A percentile compares a stretch with the other conserved stretches of the same genome.
These are phyloP conservation scores for Holtermanniella nyarrowii DNA, from an alignment of 768 basidiomycete genomes.

Conservation along the genomic window DNA sequence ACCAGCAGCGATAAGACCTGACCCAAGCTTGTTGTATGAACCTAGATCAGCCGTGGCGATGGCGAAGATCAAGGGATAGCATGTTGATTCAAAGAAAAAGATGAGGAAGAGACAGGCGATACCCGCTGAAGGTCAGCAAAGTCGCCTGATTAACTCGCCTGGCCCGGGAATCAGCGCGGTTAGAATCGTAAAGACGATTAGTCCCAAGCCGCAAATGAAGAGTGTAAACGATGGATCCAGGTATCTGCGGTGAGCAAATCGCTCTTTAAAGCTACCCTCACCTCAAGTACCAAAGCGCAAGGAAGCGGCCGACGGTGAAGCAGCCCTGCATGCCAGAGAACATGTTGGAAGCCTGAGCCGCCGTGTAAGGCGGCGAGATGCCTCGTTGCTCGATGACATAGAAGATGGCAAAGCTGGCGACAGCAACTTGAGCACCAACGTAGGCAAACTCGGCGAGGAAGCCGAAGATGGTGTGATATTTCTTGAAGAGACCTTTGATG, in stretches of 20 bases:
- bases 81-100: constrained; percentile 34
- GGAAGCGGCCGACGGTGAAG: constrained; percentile 28
- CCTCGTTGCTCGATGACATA: constrained; percentile 18
- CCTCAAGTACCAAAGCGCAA: constrained; percentile 15
- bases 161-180: constrained; percentile 18
- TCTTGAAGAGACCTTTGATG: constrained; percentile 12
- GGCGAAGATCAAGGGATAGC: constrained; percentile 17
- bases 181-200: constrained; percentile 25
- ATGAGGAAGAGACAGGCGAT: constrained; percentile 28
- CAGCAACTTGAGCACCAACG: constrained; percentile 38
- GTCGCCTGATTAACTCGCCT: constrained; percentile 5
- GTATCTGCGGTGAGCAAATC: too few relatives aligned
- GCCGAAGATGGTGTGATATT: constrained; percentile 21
- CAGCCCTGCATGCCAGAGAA: constrained; percentile 16
- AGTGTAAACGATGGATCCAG: constrained; percentile 21
- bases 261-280: too few relatives aligned
- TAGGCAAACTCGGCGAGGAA: constrained; percentile 13
- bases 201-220: constrained; percentile 16
- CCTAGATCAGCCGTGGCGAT: constrained; percentile 18
- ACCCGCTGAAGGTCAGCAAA: too few relatives aligned
- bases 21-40: constrained; percentile 12
- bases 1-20: constrained; percentile 12
- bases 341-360: constrained; percentile 19
- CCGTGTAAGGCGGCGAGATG: constrained; percentile 10
- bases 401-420: constrained; percentile 31